phyloP scores from a whole-genome alignment of 352 stramenopile species.

The Stramenopiles sp. region DNA sequence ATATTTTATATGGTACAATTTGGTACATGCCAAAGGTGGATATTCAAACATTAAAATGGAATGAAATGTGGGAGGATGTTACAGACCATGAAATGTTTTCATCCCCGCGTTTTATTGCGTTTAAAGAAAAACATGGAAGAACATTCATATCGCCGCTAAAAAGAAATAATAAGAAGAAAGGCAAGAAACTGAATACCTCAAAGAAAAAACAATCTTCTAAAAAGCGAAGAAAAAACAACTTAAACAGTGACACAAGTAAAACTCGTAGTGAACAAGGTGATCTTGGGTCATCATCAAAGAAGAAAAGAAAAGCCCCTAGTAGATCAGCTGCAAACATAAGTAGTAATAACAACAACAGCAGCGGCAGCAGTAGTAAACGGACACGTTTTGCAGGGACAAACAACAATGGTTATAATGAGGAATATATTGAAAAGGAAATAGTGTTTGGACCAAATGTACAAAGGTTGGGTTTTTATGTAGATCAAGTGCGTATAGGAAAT shows the following conservation, averaged over 20 bases:
- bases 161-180: not conserved
- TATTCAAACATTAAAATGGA: not conserved
- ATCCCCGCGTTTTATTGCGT: not conserved
- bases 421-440: not conserved
- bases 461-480: not conserved
- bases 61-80: not conserved
- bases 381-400: no score
- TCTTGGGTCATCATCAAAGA: not conserved
- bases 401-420: no score
- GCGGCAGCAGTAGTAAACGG: not conserved
- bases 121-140: not conserved
- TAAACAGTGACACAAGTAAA: not conserved
- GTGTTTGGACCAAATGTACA: not conserved
- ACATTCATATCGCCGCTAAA: no score
- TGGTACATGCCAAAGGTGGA: not conserved
- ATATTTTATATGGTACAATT: not conserved
- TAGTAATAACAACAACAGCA: not conserved
- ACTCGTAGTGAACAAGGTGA: not conserved
- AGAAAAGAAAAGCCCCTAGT: not conserved
- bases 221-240: not conserved
- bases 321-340: not conserved
- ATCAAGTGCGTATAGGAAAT: not conserved
- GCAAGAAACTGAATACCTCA: not conserved
- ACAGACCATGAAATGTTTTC: not conserved
- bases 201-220: not conserved